A percentile compares a stretch with the other conserved stretches of the same genome.
phyloP scores from a whole-genome alignment of 176 grass and related monocot genomes.

The Puccinellia tenuiflora region DNA sequence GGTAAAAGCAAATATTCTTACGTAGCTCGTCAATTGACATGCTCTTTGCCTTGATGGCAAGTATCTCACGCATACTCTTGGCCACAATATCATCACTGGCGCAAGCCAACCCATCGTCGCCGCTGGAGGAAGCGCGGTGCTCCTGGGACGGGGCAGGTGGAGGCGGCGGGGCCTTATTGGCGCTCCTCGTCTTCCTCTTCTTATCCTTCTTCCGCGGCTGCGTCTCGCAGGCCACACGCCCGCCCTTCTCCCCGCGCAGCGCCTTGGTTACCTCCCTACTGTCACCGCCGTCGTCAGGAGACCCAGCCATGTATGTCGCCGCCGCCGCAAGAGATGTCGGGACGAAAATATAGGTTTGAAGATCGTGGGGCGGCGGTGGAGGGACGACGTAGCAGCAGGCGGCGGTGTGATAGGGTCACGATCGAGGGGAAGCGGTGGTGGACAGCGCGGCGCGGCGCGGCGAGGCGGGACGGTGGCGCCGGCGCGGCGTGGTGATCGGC shows the following conservation, averaged over 20 bases:
- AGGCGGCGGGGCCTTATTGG: not conserved
- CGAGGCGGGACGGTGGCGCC: no score
- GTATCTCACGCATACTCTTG: not conserved
- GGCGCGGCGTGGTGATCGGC: no score
- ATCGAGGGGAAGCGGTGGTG: no score
- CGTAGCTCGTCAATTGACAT: not conserved
- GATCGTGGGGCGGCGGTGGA: not conserved
- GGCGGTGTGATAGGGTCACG: no score
- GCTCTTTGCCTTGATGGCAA: not conserved
- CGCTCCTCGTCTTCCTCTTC: not conserved
- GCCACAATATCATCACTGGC: not conserved
- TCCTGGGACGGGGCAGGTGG: not conserved
- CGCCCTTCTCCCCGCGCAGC: not conserved
- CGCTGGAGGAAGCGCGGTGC: not conserved
- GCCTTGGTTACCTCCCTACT: not conserved
- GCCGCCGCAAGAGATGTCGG: not conserved
- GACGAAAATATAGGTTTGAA: not conserved
- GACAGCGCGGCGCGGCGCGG: no score
- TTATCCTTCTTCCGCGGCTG: not conserved
- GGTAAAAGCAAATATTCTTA: not conserved
- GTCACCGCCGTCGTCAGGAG: not conserved
- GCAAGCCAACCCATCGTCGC: not conserved
- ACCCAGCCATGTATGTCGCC: not conserved
- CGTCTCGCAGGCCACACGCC: not conserved
- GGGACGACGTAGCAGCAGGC: not conserved